Percentiles rank a stretch among this genome's conserved stretches.
phyloP scores from a whole-genome alignment of 495 filamentous ascomycete species.

The Neurospora sp. region DNA sequence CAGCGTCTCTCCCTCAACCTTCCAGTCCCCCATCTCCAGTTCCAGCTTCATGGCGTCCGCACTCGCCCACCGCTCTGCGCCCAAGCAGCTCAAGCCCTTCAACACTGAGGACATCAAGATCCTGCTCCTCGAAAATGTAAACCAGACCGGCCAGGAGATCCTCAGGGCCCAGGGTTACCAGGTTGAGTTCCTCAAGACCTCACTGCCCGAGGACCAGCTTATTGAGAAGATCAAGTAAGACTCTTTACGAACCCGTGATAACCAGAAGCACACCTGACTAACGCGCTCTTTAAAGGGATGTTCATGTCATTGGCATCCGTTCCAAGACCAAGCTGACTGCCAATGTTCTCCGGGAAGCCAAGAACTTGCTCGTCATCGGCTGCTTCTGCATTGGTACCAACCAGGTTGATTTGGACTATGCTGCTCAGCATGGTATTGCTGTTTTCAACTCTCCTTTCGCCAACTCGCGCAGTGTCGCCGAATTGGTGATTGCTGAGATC shows the following conservation, averaged over 20 bases:
- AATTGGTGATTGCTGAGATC: constrained; percentile 90
- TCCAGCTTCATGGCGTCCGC: constrained; percentile 22
- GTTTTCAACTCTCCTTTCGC: constrained; percentile 99
- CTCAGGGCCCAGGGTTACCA: constrained; percentile 84
- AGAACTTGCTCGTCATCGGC: constrained; percentile 89
- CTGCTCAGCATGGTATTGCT: constrained; percentile 82
- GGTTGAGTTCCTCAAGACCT: constrained; percentile 82
- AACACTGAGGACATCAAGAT: constrained; percentile 93
- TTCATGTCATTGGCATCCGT: constrained; percentile 95
- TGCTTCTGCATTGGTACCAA: constrained; percentile 99
- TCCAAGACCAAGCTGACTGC: constrained; percentile 93
- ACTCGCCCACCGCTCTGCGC: constrained; percentile 15
- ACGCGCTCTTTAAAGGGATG: constrained; percentile 48
- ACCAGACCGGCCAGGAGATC: constrained; percentile 77
- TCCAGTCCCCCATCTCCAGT: constrained; percentile 50
- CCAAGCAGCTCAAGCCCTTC: constrained; percentile 91
- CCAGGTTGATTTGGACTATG: constrained; percentile 90
- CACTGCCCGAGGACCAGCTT: constrained; percentile 82
- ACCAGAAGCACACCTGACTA: constrained; percentile 4
- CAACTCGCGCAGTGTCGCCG: constrained; percentile 94
- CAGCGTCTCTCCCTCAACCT: constrained; percentile 47
- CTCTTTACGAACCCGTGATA: not conserved
- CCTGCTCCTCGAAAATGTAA: constrained; percentile 90
- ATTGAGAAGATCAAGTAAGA: constrained; percentile 91
- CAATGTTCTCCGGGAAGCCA: constrained; percentile 75